Evolutionary conservation across 73 alveolate genomes (phyloP).

Genomic region (Effrenium voratum): DNA sequence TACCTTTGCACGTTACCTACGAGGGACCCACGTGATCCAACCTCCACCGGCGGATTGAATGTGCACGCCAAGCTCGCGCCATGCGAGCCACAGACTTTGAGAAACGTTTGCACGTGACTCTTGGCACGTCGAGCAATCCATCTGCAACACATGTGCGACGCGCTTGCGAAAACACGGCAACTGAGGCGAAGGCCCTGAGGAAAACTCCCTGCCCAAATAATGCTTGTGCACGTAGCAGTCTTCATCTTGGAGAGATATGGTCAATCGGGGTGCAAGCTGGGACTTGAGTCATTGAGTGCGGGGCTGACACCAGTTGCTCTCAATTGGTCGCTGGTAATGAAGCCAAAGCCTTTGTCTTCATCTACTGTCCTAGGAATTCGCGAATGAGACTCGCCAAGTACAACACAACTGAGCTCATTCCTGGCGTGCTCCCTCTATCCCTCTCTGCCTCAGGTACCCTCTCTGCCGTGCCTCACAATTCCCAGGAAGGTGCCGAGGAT

Average conservation of each 20-base stretch:
- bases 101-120: too few relatives aligned
- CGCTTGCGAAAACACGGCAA: neutral
- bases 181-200: slow-evolving; percentile 8
- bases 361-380: neutral
- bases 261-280: neutral
- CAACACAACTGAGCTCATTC: too few relatives aligned
- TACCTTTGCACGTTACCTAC: too few relatives aligned
- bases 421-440: too few relatives aligned
- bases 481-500: slow-evolving; percentile 56
- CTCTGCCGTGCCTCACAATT: slow-evolving; percentile 38
- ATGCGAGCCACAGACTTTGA: too few relatives aligned
- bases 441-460: too few relatives aligned
- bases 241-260: neutral
- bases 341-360: slow-evolving; percentile 48
- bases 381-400: too few relatives aligned
- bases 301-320: neutral
- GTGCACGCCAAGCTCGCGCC: too few relatives aligned
- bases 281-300: neutral
- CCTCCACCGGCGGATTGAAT: too few relatives aligned
- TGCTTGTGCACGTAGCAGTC: slow-evolving; percentile 60
- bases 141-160: neutral
- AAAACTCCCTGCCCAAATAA: slow-evolving; percentile 20
- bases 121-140: neutral
- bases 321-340: slow-evolving; percentile 54
- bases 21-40: too few relatives aligned